Percentiles rank a stretch among this genome's conserved stretches.
These are phyloP conservation scores for Beauveria varroae DNA, from an alignment of 2,329 filamentous ascomycete genomes.

Conservation along the genomic window DNA sequence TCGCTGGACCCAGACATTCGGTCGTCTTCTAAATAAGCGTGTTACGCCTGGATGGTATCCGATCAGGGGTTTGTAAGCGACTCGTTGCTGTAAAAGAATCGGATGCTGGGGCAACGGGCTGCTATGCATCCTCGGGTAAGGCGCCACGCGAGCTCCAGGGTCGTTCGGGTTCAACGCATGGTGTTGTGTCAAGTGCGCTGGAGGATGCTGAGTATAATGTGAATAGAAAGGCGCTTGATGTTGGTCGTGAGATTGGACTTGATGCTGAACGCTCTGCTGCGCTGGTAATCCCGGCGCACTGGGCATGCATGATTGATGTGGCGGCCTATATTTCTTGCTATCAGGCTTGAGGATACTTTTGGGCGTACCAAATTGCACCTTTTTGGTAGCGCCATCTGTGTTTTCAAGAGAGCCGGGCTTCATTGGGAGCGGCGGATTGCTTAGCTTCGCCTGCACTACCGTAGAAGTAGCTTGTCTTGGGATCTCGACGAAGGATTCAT, in stretches of 20 bases:
- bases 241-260: background rate
- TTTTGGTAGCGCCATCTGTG: background rate
- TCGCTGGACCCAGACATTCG: constrained; percentile 16
- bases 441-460: background rate
- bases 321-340: background rate
- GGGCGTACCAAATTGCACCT: background rate
- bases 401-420: background rate
- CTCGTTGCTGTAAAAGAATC: constrained; percentile 1
- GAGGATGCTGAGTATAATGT: background rate
- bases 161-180: background rate
- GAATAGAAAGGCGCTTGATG: background rate
- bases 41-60: constrained; percentile 16
- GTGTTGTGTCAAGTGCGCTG: background rate
- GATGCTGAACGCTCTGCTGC: background rate
- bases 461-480: no score
- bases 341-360: background rate
- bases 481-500: background rate
- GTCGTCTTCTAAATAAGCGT: constrained; percentile 15
- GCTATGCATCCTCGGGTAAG: constrained; percentile 5
- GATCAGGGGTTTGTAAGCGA: constrained; percentile 14
- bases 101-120: background rate
- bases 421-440: background rate
- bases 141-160: background rate
- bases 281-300: background rate
- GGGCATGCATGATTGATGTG: background rate